A percentile compares a stretch with the other conserved stretches of the same genome.
Conservation (phyloP, 2,329 filamentous ascomycete species). For the Fusarium concolor region DNA sequence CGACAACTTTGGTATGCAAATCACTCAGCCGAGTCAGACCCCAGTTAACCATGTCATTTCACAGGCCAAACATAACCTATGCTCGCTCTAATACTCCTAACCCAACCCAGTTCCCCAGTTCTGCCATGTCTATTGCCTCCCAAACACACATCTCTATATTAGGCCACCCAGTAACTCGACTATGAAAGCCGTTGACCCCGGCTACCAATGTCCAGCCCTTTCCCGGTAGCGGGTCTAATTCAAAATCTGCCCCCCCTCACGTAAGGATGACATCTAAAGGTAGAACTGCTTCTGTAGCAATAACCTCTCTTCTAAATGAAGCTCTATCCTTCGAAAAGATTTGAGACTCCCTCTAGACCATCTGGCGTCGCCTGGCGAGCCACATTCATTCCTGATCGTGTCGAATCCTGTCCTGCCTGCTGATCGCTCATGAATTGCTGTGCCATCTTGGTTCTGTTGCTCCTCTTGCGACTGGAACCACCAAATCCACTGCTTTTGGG, state of each 20-base stretch:
- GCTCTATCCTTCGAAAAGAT: conserved; percentile 58
- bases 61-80: conserved; percentile 23
- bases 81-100: conserved; percentile 41
- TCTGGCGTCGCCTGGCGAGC: conserved; percentile 59
- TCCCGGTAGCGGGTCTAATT: conserved; percentile 21
- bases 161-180: conserved; percentile 1
- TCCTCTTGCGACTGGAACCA: conserved; percentile 44
- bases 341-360: conserved; percentile 65
- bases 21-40: neutral
- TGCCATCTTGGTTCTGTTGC: conserved; percentile 63
- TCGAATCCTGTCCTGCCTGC: conserved; percentile 47
- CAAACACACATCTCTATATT: conserved; percentile 11
- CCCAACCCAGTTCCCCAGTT: conserved; percentile 18
- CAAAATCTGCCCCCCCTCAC: conserved; percentile 9
- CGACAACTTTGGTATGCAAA: neutral
- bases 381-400: conserved; percentile 46
- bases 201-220: conserved; percentile 3
- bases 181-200: conserved; percentile 5
- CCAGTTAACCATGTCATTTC: conserved; percentile 9
- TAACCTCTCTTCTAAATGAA: neutral
- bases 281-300: neutral
- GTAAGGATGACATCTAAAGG: neutral
- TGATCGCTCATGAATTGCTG: conserved; percentile 73
- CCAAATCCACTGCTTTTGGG: conserved; percentile 61
- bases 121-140: conserved; percentile 32